These are phyloP conservation scores for Zangia roseola DNA, from an alignment of 768 basidiomycete species.

Conservation along the genomic window DNA sequence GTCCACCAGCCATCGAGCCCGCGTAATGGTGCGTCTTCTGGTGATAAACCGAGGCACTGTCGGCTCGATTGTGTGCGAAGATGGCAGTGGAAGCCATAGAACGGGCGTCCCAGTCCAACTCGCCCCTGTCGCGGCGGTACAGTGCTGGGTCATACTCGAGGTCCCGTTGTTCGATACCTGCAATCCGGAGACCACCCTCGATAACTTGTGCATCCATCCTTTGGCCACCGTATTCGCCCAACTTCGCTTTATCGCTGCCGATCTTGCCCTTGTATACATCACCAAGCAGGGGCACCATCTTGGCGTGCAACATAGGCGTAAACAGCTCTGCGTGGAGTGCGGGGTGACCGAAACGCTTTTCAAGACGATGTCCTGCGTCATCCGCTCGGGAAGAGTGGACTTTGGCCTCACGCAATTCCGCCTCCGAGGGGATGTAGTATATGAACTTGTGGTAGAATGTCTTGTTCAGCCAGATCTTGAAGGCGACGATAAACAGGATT, in stretches of 20 bases:
- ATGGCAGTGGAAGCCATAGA: constrained; percentile 65
- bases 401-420: constrained; percentile 71
- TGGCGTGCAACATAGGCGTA: constrained; percentile 84
- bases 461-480: constrained; percentile 82
- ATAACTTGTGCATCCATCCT: constrained; percentile 72
- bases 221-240: constrained; percentile 78
- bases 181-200: constrained; percentile 79
- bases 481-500: constrained; percentile 69
- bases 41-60: constrained; percentile 40
- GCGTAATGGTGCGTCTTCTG: constrained; percentile 43
- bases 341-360: constrained; percentile 94
- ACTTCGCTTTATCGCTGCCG: constrained; percentile 55
- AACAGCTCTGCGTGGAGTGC: constrained; percentile 84
- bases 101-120: constrained; percentile 84
- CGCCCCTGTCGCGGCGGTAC: constrained; percentile 79
- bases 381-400: constrained; percentile 80
- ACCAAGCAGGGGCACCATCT: constrained; percentile 75
- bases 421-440: constrained; percentile 81
- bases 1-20: constrained; percentile 31
- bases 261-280: constrained; percentile 80
- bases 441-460: constrained; percentile 67
- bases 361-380: constrained; percentile 66
- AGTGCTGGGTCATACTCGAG: constrained; percentile 80
- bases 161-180: constrained; percentile 75
- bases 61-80: constrained; percentile 38